Base-by-base conservation (phyloP, 2,329 filamentous ascomycete species). In the Nemania sp. region DNA sequence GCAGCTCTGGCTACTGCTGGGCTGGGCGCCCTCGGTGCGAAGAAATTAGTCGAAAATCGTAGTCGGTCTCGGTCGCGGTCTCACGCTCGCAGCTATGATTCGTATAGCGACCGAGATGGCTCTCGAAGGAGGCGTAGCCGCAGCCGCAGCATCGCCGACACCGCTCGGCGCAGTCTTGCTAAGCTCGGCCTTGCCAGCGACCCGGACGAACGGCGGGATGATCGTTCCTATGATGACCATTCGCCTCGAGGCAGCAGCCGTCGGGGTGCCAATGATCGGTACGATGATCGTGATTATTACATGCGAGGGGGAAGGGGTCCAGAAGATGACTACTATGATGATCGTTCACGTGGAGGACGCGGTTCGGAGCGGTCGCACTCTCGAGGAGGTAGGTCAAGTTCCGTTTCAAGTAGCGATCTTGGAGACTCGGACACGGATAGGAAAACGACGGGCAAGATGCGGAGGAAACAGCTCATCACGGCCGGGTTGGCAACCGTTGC, bases 141-240 rank as follows among this genome's bases (percentile, higher is more conserved):
- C 59, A 86, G 84, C 73, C 82, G 83, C 57, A 86, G 83, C 66
- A 78, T 86, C n/a, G 82, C 85, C 7, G 83, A 86, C 66, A 75
- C 75, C 48, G 81, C 83, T 17, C 81, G 84, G 51, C 82, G 82
- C 56, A 77, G 82, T 49, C 73, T 87, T 31, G 82, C 83, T 61
- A 84, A 81, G 66, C 73, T 87, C 12, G 84, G 84, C 42, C 71
- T 87, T 28, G 82, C 82, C 46, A 80, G 72, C 49, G 78, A 71
- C 8, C 73, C 77, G 4, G 75, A 72, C 1, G 70, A 72, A 39
- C 70, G 75, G 40, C 73, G 74, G 44, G 76, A 79, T 47, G 76
- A 76, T 54, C 72, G 73, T 53, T 70, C 77, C 43, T 70, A 75
- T 34, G 68, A 70, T 42, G 66, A 65, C 28, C 65, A 68, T 37